Conservation (phyloP, 2,329 filamentous ascomycete genomes). For the Diaporthe helianthi region DNA sequence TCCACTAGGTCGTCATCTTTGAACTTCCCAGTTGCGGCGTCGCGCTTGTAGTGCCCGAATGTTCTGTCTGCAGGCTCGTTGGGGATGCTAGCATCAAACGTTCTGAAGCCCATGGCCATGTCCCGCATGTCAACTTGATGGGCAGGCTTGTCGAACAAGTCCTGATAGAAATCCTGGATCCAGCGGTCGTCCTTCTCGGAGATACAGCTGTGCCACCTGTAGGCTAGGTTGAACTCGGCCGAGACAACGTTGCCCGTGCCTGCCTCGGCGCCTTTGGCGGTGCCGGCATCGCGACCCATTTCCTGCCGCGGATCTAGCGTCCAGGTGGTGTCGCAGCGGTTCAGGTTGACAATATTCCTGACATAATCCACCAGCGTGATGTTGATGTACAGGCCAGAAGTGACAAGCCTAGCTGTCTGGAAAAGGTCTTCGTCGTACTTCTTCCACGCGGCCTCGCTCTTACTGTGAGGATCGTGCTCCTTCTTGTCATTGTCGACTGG, state of each 20-base stretch:
- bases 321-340: constrained; percentile 78
- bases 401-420: constrained; percentile 78
- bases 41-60: constrained; percentile 72
- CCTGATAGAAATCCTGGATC: constrained; percentile 73
- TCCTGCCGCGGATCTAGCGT: constrained; percentile 79
- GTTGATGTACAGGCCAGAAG: constrained; percentile 78
- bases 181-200: constrained; percentile 78
- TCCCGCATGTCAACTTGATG: constrained; percentile 63
- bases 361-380: constrained; percentile 82
- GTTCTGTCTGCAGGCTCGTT: constrained; percentile 72
- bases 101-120: constrained; percentile 67
- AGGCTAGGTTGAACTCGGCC: constrained; percentile 88
- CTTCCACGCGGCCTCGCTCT: constrained; percentile 60
- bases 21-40: constrained; percentile 68
- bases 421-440: constrained; percentile 81
- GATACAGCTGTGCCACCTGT: constrained; percentile 87
- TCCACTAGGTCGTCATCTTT: constrained; percentile 78
- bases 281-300: constrained; percentile 63
- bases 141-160: constrained; percentile 67
- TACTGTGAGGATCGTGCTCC: constrained; percentile 53
- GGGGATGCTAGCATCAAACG: constrained; percentile 67
- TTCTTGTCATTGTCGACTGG: constrained; percentile 37
- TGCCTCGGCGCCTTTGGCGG: constrained; percentile 65
- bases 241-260: constrained; percentile 85
- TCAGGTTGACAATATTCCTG: constrained; percentile 70